Conservation (phyloP, 2,329 filamentous ascomycete species). For the Basipetospora chlamydospora region DNA sequence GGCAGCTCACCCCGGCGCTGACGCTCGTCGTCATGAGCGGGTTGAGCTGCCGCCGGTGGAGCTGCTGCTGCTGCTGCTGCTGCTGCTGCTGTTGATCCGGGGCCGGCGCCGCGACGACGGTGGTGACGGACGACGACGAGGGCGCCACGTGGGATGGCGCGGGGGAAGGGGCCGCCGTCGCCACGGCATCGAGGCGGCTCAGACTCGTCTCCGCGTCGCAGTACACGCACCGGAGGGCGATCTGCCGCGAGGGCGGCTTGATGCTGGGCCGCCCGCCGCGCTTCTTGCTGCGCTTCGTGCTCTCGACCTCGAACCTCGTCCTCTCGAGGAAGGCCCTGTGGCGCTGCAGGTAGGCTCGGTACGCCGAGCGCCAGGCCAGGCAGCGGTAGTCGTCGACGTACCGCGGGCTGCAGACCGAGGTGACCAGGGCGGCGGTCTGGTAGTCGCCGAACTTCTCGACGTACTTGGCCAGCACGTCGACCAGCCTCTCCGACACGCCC, state of each 20-base stretch:
- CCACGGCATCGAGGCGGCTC: slow-evolving; percentile 16
- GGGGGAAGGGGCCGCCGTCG: slow-evolving; percentile 5
- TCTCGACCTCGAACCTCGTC: slow-evolving; percentile 65
- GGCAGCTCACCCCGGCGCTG: slow-evolving; percentile 48
- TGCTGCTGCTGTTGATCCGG: slow-evolving; percentile 1
- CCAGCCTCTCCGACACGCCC: slow-evolving; percentile 56
- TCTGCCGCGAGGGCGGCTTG: slow-evolving; percentile 50
- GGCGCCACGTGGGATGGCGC: no score
- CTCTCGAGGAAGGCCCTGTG: slow-evolving; percentile 62
- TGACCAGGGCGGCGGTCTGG: slow-evolving; percentile 63
- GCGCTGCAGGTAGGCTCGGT: slow-evolving; percentile 56
- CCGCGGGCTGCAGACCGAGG: slow-evolving; percentile 58
- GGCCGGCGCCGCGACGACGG: not conserved
- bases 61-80: slow-evolving; percentile 21
- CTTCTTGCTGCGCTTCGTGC: slow-evolving; percentile 51
- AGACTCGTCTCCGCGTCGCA: slow-evolving; percentile 50
- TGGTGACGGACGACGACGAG: no score
- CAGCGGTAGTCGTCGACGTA: slow-evolving; percentile 68
- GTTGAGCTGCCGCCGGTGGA: slow-evolving; percentile 20
- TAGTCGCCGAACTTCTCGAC: slow-evolving; percentile 63
- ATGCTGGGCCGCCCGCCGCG: slow-evolving; percentile 48
- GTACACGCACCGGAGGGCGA: slow-evolving; percentile 63
- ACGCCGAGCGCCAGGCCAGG: slow-evolving; percentile 56
- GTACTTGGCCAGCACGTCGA: slow-evolving; percentile 64
- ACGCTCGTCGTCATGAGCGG: slow-evolving; percentile 43